Conservation (phyloP, 495 filamentous ascomycete species). For the Rhizodiscina lignyota region DNA sequence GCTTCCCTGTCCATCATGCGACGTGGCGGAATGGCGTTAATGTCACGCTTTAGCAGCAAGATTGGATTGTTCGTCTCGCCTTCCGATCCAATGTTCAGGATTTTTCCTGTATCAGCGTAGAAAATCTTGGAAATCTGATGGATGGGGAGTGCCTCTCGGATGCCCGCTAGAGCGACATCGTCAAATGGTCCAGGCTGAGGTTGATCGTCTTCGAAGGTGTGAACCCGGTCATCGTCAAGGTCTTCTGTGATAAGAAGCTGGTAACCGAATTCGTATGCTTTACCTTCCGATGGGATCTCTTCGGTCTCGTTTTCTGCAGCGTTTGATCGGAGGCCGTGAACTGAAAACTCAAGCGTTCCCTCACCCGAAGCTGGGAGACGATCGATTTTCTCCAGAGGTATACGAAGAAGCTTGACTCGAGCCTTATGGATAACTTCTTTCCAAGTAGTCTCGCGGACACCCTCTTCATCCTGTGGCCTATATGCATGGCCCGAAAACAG, state of each 20-base stretch:
- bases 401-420: conserved; percentile 55
- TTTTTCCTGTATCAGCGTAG: conserved; percentile 88
- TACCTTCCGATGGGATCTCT: conserved; percentile 31
- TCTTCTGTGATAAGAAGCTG: conserved; percentile 84
- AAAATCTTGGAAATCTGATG: conserved; percentile 92
- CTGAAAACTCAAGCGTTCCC: too few species aligned
- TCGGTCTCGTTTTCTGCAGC: background rate
- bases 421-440: conserved; percentile 97
- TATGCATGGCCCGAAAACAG: conserved; percentile 66
- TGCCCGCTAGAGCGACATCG: conserved; percentile 55
- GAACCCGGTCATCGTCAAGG: conserved; percentile 76
- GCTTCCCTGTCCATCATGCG: conserved; percentile 37
- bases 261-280: conserved; percentile 65
- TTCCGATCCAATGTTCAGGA: conserved; percentile 73
- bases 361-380: conserved; percentile 19
- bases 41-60: conserved; percentile 70
- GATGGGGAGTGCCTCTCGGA: conserved; percentile 71
- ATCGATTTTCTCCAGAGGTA: conserved; percentile 25
- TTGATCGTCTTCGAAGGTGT: conserved; percentile 56
- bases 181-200: conserved; percentile 47
- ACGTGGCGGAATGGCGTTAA: conserved; percentile 54
- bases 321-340: background rate
- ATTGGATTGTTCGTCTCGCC: conserved; percentile 73
- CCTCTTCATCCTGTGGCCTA: conserved; percentile 43
- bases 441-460: conserved; percentile 67